phyloP scores from a whole-genome alignment of 164 flowering plant species.

The Sedum album region DNA sequence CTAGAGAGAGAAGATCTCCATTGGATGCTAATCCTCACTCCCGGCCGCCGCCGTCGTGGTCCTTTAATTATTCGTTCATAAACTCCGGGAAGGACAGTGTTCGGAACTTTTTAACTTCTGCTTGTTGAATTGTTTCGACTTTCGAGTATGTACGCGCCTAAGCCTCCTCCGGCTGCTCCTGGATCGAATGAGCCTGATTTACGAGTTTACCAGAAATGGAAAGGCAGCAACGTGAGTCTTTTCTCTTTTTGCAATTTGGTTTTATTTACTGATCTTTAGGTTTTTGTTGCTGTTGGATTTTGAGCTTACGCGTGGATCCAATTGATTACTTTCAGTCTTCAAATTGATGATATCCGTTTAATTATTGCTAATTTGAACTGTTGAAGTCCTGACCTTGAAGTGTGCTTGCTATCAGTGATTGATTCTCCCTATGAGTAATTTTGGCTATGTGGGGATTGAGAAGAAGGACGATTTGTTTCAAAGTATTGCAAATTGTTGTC shows the following conservation, averaged over 20 bases:
- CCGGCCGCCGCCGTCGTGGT: neutral
- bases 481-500: neutral
- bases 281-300: neutral
- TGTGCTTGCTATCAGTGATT: too few relatives aligned
- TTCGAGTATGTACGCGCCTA: slow-evolving; percentile 54
- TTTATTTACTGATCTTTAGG: slow-evolving; percentile 3
- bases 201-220: slow-evolving; percentile 74
- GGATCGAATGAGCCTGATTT: slow-evolving; percentile 35
- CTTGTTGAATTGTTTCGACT: neutral
- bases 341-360: neutral
- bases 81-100: neutral
- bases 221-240: slow-evolving; percentile 84
- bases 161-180: slow-evolving; percentile 48
- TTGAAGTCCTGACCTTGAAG: neutral
- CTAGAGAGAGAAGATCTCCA: neutral
- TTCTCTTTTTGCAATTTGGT: neutral
- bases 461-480: neutral
- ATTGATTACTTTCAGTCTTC: neutral
- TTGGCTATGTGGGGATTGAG: neutral
- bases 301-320: neutral
- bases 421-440: too few relatives aligned
- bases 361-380: neutral
- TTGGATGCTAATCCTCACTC: neutral
- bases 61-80: neutral
- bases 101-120: too few relatives aligned